Evolutionary conservation across 1,284 basidiomycete genomes (phyloP), one percentile per base, ranked within the genome.

Genomic region (Wallemia mellicola): DNA sequence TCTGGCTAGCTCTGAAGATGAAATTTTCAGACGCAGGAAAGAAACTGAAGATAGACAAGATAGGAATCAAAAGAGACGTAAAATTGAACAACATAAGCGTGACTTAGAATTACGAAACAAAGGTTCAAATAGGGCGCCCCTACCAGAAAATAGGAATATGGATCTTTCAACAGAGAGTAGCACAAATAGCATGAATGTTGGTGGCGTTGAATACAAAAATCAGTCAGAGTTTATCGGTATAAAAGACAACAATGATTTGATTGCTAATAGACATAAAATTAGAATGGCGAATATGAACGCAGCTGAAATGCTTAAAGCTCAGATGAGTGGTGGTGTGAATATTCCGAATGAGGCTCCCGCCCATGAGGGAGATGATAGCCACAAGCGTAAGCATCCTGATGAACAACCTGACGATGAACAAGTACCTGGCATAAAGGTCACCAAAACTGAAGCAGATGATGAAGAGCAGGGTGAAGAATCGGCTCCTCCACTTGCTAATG

Each of bases 261-360:
- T 89, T 54, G 80, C 81, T 60, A 92, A 92, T 68, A 79, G 86
- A 60, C 77, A 78, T 64, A 84, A 84, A 24, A 87, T 92, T 64
- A 79, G 91, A 61, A 82, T 94, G 78, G 92, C 91, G 17, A 96
- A 98, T 68, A 79, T 95, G 77, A 86, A 80, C 71, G 92, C 92
- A 55, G 91, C 89, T 61, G 86, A 95, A 67, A 79, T 82, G 68
- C 75, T 98, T 64, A 91, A 87, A 71, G 89, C 88, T 59, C 86
- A 96, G 71, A 72, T 98, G 63, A 78, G 79, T 62, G 81, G 81
- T 33, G 71, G 79, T 60, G 67, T 75, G 59, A 79, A 80, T 59
- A 58, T 64, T 73, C 79, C 60, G 80, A 81, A 67, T 38, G 59
- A 60, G 30, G 60, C 61, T 28, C 28, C 14, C 3, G 38, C 19